Conservation (phyloP, 2,329 filamentous ascomycete species). For the Colletotrichum lindemuthianum region DNA sequence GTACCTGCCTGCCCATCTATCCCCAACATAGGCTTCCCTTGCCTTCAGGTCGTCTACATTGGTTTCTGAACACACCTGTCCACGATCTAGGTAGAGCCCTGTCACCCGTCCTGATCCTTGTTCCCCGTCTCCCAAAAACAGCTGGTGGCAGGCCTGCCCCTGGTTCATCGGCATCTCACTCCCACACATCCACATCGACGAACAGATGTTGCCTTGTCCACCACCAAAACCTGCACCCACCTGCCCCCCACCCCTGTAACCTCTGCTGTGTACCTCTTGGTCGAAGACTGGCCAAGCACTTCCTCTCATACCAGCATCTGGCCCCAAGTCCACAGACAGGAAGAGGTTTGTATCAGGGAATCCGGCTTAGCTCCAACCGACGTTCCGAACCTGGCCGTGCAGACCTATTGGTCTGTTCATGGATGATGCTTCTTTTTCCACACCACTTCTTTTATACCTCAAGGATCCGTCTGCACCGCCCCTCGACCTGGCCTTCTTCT, state of each 20-base stretch:
- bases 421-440: constrained; percentile 53
- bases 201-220: constrained; percentile 52
- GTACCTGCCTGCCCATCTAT: constrained; percentile 16
- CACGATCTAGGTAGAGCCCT: constrained; percentile 39
- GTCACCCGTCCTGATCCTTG: constrained; percentile 43
- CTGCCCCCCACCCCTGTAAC: constrained; percentile 25
- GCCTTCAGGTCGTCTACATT: constrained; percentile 22
- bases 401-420: constrained; percentile 49
- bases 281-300: constrained; percentile 35
- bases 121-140: constrained; percentile 45
- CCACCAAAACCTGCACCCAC: constrained; percentile 25
- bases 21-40: constrained; percentile 10
- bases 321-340: constrained; percentile 44
- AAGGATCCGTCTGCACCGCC: constrained; percentile 58
- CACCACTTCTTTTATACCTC: constrained; percentile 63
- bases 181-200: constrained; percentile 51
- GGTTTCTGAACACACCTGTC: constrained; percentile 12
- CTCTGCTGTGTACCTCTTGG: constrained; percentile 26
- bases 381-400: constrained; percentile 59
- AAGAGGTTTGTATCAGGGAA: constrained; percentile 57
- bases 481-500: constrained; percentile 53
- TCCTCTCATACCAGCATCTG: constrained; percentile 39
- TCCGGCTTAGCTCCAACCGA: constrained; percentile 63
- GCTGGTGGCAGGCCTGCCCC: constrained; percentile 41
- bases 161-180: constrained; percentile 45